phyloP scores from a whole-genome alignment of 2,329 filamentous ascomycete species.

The Colletotrichum abscissum region DNA sequence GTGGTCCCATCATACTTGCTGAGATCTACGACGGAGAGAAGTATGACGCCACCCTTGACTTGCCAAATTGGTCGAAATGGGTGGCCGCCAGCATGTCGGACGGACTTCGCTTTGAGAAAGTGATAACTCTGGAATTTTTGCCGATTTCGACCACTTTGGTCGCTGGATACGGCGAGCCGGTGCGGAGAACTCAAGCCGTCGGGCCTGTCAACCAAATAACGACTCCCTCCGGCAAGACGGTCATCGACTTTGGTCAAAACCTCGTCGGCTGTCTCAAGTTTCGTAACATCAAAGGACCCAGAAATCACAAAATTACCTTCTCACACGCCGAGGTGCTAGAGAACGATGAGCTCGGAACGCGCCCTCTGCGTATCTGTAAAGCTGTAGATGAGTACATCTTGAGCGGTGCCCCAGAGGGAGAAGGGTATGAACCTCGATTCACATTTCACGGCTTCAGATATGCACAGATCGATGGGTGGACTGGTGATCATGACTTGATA shows the following conservation, averaged over 20 bases:
- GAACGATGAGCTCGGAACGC: slow-evolving; percentile 49
- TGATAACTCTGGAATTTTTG: not conserved
- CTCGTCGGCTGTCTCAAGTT: slow-evolving; percentile 47
- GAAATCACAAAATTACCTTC: slow-evolving; percentile 44
- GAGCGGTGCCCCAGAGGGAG: slow-evolving; percentile 36
- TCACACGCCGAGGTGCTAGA: slow-evolving; percentile 56
- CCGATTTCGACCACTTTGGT: too few relatives aligned
- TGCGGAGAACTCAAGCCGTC: slow-evolving; percentile 41
- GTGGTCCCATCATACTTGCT: slow-evolving; percentile 21
- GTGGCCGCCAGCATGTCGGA: too few relatives aligned
- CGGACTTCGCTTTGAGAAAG: too few relatives aligned
- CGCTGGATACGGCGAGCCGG: slow-evolving; percentile 20
- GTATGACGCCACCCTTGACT: slow-evolving; percentile 25
- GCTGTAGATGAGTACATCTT: slow-evolving; percentile 47
- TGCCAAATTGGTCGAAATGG: slow-evolving; percentile 18
- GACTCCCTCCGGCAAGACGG: slow-evolving; percentile 48
- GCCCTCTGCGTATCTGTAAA: slow-evolving; percentile 50
- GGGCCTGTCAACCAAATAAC: slow-evolving; percentile 42
- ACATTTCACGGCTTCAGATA: slow-evolving; percentile 65
- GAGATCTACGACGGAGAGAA: slow-evolving; percentile 36
- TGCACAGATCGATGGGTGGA: slow-evolving; percentile 55
- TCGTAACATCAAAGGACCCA: slow-evolving; percentile 33
- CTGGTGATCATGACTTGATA: not conserved
- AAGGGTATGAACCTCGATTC: slow-evolving; percentile 56
- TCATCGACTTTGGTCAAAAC: slow-evolving; percentile 58